Evolutionary conservation across 2,329 filamentous ascomycete species (phyloP).

Genomic region (Thelonectria discophora): DNA sequence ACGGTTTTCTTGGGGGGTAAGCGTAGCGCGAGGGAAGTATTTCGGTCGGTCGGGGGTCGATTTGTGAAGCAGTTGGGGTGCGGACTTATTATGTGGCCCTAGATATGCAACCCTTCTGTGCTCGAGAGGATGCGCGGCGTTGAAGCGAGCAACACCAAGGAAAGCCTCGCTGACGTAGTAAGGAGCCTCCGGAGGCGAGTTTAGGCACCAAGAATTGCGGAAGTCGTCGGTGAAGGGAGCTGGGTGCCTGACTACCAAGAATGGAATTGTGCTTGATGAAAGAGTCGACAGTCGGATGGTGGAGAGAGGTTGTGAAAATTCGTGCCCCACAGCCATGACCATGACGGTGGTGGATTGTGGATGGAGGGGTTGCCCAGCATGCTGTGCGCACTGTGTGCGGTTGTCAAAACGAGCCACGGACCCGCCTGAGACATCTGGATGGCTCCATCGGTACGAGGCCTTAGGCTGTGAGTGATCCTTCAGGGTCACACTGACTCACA

Average conservation of each 20-base stretch:
- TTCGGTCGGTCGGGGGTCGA: slow-evolving; percentile 32
- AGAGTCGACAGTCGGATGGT: slow-evolving; percentile 31
- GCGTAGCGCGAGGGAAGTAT: slow-evolving; percentile 22
- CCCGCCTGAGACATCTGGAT: no score
- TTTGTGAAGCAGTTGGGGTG: slow-evolving; percentile 26
- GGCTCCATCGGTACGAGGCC: no score
- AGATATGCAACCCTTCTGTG: slow-evolving; percentile 23
- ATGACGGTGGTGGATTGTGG: slow-evolving; percentile 44
- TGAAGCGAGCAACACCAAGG: slow-evolving; percentile 13
- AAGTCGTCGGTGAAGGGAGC: slow-evolving; percentile 30
- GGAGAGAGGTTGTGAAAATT: slow-evolving; percentile 51
- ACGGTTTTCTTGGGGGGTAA: slow-evolving; percentile 27
- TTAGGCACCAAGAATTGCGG: slow-evolving; percentile 40
- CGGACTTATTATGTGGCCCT: slow-evolving; percentile 28
- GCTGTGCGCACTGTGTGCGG: slow-evolving; percentile 16
- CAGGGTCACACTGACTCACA: slow-evolving; percentile 7
- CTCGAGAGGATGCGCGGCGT: slow-evolving; percentile 18
- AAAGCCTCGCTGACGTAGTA: slow-evolving; percentile 13
- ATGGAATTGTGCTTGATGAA: slow-evolving; percentile 36
- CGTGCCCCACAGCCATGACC: slow-evolving; percentile 52
- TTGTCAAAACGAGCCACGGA: not conserved
- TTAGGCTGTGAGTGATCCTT: not conserved
- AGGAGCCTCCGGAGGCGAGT: slow-evolving; percentile 19
- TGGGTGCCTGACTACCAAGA: slow-evolving; percentile 39
- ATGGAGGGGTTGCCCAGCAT: not conserved